phyloP scores from a whole-genome alignment of 164 flowering plant genomes.

The Macadamia integrifolia region DNA sequence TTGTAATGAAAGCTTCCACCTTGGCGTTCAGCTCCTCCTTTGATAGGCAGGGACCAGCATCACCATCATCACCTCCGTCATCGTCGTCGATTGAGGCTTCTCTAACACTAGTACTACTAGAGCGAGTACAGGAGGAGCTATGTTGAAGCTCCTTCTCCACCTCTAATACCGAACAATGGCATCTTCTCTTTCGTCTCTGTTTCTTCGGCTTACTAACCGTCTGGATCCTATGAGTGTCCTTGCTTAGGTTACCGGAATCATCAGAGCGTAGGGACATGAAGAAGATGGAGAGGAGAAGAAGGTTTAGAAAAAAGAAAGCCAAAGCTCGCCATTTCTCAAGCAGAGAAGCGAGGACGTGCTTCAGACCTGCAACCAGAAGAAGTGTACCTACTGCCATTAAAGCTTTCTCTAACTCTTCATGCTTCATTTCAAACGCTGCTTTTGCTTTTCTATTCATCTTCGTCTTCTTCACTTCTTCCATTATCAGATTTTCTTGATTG shows the following conservation, averaged over 20 bases:
- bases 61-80: constrained; percentile 7
- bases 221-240: neutral
- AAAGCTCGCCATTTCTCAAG: constrained; percentile 48
- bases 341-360: constrained; percentile 6
- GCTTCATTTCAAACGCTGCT: too few relatives aligned
- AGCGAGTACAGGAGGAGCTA: neutral
- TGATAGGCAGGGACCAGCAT: constrained; percentile 19
- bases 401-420: constrained; percentile 6
- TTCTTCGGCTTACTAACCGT: neutral
- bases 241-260: constrained; percentile 1
- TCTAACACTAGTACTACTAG: neutral
- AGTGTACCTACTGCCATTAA: constrained; percentile 9
- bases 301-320: constrained; percentile 50
- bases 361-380: constrained; percentile 13
- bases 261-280: constrained; percentile 32
- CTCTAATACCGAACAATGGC: neutral
- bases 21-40: constrained; percentile 59
- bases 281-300: constrained; percentile 47
- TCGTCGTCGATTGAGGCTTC: neutral
- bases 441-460: neutral
- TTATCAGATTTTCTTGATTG: neutral
- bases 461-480: constrained; percentile 7
- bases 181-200: constrained; percentile 1
- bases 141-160: constrained; percentile 1
- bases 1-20: constrained; percentile 61